Conservation (phyloP, 2,329 filamentous ascomycete genomes). For the Cercospora citrullina region DNA sequence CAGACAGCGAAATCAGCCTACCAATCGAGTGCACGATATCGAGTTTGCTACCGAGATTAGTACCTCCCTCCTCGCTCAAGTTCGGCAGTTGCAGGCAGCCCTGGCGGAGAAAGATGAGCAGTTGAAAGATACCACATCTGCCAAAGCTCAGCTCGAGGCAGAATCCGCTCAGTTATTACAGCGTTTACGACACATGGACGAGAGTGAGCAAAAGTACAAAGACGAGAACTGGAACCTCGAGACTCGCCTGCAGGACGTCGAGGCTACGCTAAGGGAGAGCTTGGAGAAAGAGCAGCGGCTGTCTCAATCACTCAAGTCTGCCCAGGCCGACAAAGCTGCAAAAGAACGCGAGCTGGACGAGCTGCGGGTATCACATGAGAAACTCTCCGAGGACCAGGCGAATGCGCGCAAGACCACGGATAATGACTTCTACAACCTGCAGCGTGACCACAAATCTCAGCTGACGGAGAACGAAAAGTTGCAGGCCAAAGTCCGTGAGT, state of each 20-base stretch:
- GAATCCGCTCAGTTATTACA: slow-evolving; percentile 79
- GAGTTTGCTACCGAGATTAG: slow-evolving; percentile 98
- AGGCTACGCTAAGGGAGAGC: slow-evolving; percentile 71
- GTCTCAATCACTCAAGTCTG: slow-evolving; percentile 66
- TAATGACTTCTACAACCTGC: slow-evolving; percentile 79
- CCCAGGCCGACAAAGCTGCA: slow-evolving; percentile 72
- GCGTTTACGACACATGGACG: slow-evolving; percentile 78
- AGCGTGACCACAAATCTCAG: slow-evolving; percentile 73
- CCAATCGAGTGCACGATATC: slow-evolving; percentile 88
- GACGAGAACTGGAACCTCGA: slow-evolving; percentile 99
- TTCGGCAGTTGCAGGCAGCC: slow-evolving; percentile 82
- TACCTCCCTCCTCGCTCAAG: slow-evolving; percentile 88
- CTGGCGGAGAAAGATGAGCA: slow-evolving; percentile 86
- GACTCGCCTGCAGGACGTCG: slow-evolving; percentile 82
- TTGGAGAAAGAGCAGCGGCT: slow-evolving; percentile 82
- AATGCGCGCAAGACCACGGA: slow-evolving; percentile 79
- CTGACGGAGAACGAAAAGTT: slow-evolving; percentile 77
- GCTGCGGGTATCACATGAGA: slow-evolving; percentile 75
- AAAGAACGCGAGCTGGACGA: slow-evolving; percentile 89
- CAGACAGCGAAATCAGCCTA: slow-evolving; percentile 85
- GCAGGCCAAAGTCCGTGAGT: slow-evolving; percentile 82
- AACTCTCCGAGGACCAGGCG: slow-evolving; percentile 77
- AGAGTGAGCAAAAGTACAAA: slow-evolving; percentile 94
- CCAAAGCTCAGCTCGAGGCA: slow-evolving; percentile 77
- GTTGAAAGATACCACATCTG: slow-evolving; percentile 70